Conservation (phyloP, 495 filamentous ascomycete species). For the Trichoderma virens region DNA sequence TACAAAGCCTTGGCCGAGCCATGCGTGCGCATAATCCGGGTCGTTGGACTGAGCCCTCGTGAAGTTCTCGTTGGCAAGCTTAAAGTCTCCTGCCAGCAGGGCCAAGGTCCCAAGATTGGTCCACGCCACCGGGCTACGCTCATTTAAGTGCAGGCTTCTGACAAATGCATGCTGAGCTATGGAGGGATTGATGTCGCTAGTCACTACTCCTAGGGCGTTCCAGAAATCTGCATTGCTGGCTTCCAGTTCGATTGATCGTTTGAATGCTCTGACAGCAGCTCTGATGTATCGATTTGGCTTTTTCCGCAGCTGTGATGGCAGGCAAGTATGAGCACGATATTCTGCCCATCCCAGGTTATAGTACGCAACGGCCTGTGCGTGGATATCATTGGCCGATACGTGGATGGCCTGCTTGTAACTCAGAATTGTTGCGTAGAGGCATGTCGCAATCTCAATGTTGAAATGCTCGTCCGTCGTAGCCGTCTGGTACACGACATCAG, state of each 20-base stretch:
- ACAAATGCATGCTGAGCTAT: conserved; percentile 93
- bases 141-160: conserved; percentile 88
- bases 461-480: conserved; percentile 39
- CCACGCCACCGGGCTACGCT: conserved; percentile 74
- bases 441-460: conserved; percentile 39
- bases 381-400: conserved; percentile 61
- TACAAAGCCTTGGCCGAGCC: conserved; percentile 87
- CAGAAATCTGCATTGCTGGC: conserved; percentile 95
- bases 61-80: conserved; percentile 82
- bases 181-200: conserved; percentile 71
- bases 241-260: conserved; percentile 90
- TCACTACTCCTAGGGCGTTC: conserved; percentile 91
- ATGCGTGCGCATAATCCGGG: conserved; percentile 84
- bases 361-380: conserved; percentile 93
- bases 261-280: conserved; percentile 86
- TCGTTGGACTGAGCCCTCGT: conserved; percentile 86
- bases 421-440: conserved; percentile 63
- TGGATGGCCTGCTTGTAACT: conserved; percentile 81
- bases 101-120: conserved; percentile 85
- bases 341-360: conserved; percentile 97
- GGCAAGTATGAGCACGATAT: conserved; percentile 64
- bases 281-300: conserved; percentile 60
- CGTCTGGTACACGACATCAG: conserved; percentile 35
- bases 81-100: conserved; percentile 69
- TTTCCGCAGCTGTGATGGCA: conserved; percentile 39